Base-by-base conservation (phyloP, 2,329 filamentous ascomycete genomes). In the Ophiostoma ips region DNA sequence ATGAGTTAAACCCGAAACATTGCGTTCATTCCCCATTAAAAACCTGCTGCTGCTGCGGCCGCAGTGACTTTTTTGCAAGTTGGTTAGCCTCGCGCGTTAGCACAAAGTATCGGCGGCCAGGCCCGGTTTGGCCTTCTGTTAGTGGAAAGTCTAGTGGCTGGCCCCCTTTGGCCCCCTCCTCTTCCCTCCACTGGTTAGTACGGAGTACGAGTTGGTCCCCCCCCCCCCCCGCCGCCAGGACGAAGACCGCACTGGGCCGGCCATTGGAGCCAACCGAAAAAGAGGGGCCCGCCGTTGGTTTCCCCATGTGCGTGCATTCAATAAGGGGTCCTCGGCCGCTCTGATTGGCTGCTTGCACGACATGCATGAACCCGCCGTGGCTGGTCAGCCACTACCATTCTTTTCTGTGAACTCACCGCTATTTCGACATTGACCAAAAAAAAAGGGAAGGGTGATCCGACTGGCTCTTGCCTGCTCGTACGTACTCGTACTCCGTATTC, bases 331-430 rank as follows among this genome's bases (percentile, higher is more conserved):
- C 16, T 21, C 1, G 12, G 11, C 13, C 12, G 2, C 8, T 18
- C 8, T 54, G 47, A 55, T 56, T 56, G 55, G 55, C 49, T 30
- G 16, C 24, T 15, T 33, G 33, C 31, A 36, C 24, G 46, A 46
- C 50, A 52, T 56, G 53, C 53, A 56, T 51, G 55, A 53, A 51
- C 49, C 53, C 55, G 49, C 49, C 49, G 52, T 54, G 53, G 55
- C 55, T 56, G 55, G 55, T 53, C 52, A 52, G 52, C 55, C 52
- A 55, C 51, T 52, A 50, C 49, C 38, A 44, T 47, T 38, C 18
- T 49, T 13, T 13, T 31, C 46, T n/a, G n/a, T n/a, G n/a, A 38
- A 44, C 50, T 54, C 55, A 56, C 55, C 55, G 55, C 55, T 46
- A 53, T 50, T 56, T 56, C 37, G 5, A 45, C 13, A 45, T 12